Evolutionary conservation across 805 yeast species (phyloP), one percentile per base, ranked within the genome.

Genomic region (Saccharomycopsis olivae): DNA sequence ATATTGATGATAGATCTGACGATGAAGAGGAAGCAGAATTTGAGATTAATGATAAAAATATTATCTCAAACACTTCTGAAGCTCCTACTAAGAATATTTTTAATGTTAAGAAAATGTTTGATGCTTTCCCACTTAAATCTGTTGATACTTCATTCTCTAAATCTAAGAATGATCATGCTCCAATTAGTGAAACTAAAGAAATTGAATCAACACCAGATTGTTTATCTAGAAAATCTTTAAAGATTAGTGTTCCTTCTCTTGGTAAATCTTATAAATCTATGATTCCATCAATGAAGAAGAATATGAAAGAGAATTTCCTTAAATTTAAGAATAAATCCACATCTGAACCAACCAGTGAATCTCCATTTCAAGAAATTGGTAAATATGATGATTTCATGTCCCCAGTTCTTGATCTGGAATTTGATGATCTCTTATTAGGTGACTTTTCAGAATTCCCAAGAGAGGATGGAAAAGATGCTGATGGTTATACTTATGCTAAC

Each of bases 401-500:
- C n/a, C n/a, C n/a, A n/a, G n/a, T n/a, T n/a, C n/a, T n/a, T n/a
- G n/a, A n/a, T n/a, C n/a, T n/a, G n/a, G n/a, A n/a, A n/a, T n/a
- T n/a, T n/a, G n/a, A n/a, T n/a, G n/a, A n/a, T n/a, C n/a, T n/a
- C n/a, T n/a, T n/a, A n/a, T n/a, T n/a, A n/a, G n/a, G n/a, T n/a
- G n/a, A n/a, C n/a, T n/a, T n/a, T n/a, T n/a, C n/a, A n/a, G n/a
- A n/a, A n/a, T n/a, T n/a, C n/a, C n/a, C n/a, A n/a, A n/a, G n/a
- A n/a, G n/a, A n/a, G n/a, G n/a, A n/a, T n/a, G n/a, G n/a, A n/a
- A n/a, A n/a, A n/a, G n/a, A n/a, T n/a, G n/a, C n/a, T n/a, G n/a
- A n/a, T n/a, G n/a, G n/a, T n/a, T 34, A 34, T 17, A 34, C 36
- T 20, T 34, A 34, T 14, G 36, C 18, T n/a, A 29, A 34, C 17